These are phyloP conservation scores for Penicillium sp. DNA, from an alignment of 2,329 filamentous ascomycete genomes.

Conservation along the genomic window DNA sequence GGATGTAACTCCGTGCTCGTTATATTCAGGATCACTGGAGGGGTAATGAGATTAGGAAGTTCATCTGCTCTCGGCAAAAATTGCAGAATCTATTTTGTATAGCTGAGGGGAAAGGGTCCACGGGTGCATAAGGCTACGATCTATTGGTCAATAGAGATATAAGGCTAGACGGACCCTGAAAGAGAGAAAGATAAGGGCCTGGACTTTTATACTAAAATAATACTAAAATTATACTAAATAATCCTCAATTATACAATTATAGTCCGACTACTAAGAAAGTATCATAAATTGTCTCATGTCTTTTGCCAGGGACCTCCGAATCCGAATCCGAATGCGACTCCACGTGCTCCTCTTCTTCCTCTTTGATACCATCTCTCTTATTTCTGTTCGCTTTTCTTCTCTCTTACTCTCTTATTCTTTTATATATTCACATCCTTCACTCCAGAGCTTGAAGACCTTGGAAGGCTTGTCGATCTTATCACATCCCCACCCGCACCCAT, in stretches of 20 bases:
- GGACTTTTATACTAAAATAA: too few species aligned
- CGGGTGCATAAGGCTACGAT: background rate
- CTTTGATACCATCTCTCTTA: background rate
- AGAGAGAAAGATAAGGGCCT: background rate
- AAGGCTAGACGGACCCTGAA: background rate
- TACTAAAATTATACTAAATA: background rate
- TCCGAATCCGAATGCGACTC: background rate
- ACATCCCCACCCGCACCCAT: background rate
- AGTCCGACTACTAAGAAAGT: too few species aligned
- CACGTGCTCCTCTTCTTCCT: background rate
- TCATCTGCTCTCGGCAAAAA: background rate
- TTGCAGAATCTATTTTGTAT: background rate
- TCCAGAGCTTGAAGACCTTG: too few species aligned
- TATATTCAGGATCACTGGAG: constrained; percentile 35
- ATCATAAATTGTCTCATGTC: too few species aligned
- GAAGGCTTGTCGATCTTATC: background rate
- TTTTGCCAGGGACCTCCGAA: background rate
- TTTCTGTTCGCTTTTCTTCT: background rate
- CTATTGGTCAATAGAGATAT: background rate
- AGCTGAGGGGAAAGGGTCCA: background rate
- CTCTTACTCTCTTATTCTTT: background rate
- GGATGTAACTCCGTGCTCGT: constrained; percentile 8
- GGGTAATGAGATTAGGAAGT: constrained; percentile 34
- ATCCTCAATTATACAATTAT: background rate
- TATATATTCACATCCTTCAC: too few species aligned